phyloP scores from a whole-genome alignment of 1,139 yeast species.

The Saccharomyces hybrid region DNA sequence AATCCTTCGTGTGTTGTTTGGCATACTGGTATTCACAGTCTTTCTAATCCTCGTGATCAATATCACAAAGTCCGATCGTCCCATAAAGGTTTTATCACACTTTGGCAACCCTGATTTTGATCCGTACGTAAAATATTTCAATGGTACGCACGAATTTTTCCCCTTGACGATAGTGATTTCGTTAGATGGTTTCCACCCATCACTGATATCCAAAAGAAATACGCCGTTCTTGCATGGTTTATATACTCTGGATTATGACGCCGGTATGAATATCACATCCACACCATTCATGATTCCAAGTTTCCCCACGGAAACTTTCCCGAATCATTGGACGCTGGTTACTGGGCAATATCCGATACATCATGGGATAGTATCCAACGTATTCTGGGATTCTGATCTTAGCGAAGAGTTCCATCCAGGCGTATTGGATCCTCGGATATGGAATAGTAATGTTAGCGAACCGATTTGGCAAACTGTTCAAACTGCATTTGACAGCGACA shows the following conservation, averaged over 20 bases:
- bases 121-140: constrained; percentile 30
- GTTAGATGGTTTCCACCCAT: constrained; percentile 3
- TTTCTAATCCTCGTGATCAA: not conserved
- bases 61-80: constrained; percentile 8
- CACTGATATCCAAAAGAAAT: constrained; percentile 1
- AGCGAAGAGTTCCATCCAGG: constrained; percentile 58
- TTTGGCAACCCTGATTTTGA: constrained; percentile 9
- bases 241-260: not conserved
- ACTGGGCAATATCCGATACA: constrained; percentile 79
- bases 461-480: constrained; percentile 80
- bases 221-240: constrained; percentile 4
- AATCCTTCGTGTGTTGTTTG: not conserved
- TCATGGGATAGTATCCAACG: constrained; percentile 84
- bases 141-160: constrained; percentile 5
- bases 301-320: constrained; percentile 84
- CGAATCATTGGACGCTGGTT: constrained; percentile 85
- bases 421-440: constrained; percentile 49
- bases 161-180: constrained; percentile 4
- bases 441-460: constrained; percentile 53
- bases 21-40: not conserved
- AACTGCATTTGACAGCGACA: constrained; percentile 10
- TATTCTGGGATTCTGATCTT: constrained; percentile 58
- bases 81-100: not conserved
- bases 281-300: constrained; percentile 75
- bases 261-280: constrained; percentile 41